A percentile compares a stretch with the other conserved stretches of the same genome.
These are phyloP conservation scores for Echria macrotheca DNA, from an alignment of 495 filamentous ascomycete species.

Conservation along the genomic window DNA sequence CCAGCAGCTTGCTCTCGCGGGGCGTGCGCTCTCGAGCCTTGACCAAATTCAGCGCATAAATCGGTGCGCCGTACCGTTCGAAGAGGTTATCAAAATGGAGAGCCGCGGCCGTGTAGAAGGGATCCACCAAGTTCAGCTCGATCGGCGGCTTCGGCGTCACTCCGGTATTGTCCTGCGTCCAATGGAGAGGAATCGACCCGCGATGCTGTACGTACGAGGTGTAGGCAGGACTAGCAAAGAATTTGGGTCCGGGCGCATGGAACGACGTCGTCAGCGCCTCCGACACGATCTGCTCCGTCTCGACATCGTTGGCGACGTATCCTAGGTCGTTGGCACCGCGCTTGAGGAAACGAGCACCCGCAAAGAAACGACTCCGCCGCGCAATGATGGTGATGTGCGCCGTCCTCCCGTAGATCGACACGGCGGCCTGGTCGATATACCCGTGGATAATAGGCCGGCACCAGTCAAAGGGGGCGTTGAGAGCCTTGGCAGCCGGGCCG, in stretches of 20 bases:
- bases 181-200: constrained; percentile 93
- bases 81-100: constrained; percentile 97
- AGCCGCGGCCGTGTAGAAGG: constrained; percentile 93
- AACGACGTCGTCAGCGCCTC: constrained; percentile 92
- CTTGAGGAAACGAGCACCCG: constrained; percentile 90
- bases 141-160: constrained; percentile 95
- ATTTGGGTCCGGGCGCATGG: constrained; percentile 78
- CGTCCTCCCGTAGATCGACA: constrained; percentile 75
- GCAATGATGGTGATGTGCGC: constrained; percentile 93
- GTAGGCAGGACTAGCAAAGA: constrained; percentile 84
- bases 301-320: constrained; percentile 98
- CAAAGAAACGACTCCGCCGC: constrained; percentile 86
- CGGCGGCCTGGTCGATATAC: constrained; percentile 84
- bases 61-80: constrained; percentile 82
- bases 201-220: constrained; percentile 97
- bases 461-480: constrained; percentile 88
- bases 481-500: constrained; percentile 58
- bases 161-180: constrained; percentile 95
- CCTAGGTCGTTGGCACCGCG: constrained; percentile 92
- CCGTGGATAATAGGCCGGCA: constrained; percentile 94
- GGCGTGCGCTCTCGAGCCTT: constrained; percentile 88
- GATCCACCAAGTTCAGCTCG: constrained; percentile 87
- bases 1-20: constrained; percentile 82
- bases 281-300: constrained; percentile 97
- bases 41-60: constrained; percentile 90